Conservation (phyloP, 306 rosid genomes). For the Vicia sativa region DNA sequence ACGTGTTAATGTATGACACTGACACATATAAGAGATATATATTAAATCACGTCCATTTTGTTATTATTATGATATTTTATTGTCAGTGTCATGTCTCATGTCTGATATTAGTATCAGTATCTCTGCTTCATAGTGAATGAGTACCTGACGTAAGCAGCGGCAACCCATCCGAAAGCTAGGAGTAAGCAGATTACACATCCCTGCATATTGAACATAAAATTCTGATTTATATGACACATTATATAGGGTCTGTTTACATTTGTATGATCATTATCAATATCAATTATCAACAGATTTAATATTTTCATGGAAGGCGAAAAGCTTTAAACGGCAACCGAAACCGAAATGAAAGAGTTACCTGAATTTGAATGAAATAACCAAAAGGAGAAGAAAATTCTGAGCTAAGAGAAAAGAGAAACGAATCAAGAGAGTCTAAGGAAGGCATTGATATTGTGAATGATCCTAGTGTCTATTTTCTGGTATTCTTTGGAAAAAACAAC, state of each 20-base stretch:
- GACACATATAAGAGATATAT: background rate
- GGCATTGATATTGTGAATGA: conserved; percentile 43
- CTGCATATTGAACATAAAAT: conserved; percentile 43
- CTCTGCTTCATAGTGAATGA: background rate
- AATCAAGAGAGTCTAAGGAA: conserved; percentile 69
- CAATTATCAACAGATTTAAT: too few relatives aligned
- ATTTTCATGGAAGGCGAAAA: too few relatives aligned
- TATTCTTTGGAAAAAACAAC: conserved; percentile 9
- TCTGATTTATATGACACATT: conserved; percentile 13
- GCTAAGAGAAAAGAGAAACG: conserved; percentile 72
- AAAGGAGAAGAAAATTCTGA: conserved; percentile 50
- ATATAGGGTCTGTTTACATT: background rate
- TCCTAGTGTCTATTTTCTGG: conserved; percentile 27
- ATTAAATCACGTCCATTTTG: background rate
- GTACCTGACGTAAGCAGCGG: conserved; percentile 90
- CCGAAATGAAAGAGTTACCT: conserved; percentile 51
- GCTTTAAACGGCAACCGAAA: too few relatives aligned
- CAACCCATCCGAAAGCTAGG: conserved; percentile 87
- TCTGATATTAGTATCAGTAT: background rate
- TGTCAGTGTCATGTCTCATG: background rate
- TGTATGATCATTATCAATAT: too few relatives aligned
- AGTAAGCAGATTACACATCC: conserved; percentile 74
- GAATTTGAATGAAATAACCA: conserved; percentile 72
- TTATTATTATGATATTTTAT: background rate
- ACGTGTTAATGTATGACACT: background rate